A percentile compares a stretch with the other conserved stretches of the same genome.
Conservation (phyloP, 345 rosid genomes). For the Viola odorata region DNA sequence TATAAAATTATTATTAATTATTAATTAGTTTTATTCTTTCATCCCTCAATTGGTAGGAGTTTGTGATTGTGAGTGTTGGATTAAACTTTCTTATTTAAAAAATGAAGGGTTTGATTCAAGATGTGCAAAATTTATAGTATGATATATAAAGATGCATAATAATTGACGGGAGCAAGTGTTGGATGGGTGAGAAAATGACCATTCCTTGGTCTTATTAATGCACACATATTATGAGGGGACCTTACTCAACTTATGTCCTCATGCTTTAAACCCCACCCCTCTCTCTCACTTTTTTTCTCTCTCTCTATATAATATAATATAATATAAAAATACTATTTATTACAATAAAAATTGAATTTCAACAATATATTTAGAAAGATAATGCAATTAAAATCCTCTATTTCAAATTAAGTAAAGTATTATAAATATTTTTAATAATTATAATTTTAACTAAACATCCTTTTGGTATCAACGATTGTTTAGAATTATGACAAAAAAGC, state of each 20-base stretch:
- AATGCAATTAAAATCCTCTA: no score
- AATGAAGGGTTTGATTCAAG: not conserved
- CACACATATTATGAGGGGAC: slow-evolving; percentile 24
- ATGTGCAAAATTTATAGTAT: not conserved
- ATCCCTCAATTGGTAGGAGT: not conserved
- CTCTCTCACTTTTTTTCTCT: not conserved
- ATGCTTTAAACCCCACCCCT: not conserved
- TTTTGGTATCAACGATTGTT: no score
- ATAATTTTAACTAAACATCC: no score
- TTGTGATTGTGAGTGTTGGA: not conserved
- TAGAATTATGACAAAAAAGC: no score
- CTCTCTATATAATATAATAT: not conserved
- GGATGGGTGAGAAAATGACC: slow-evolving; percentile 35
- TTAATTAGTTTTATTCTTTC: no score
- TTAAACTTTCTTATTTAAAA: no score
- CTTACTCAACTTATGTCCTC: not conserved
- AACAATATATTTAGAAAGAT: no score
- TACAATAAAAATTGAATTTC: no score
- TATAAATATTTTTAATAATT: no score
- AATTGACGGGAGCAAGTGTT: slow-evolving; percentile 1
- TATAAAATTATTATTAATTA: no score
- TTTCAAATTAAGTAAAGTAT: no score
- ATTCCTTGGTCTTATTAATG: slow-evolving; percentile 31
- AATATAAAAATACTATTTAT: not conserved
- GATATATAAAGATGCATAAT: not conserved